Evolutionary conservation across 192 early-diverging fungal genomes (phyloP).

Genomic region (Backusella circina): DNA sequence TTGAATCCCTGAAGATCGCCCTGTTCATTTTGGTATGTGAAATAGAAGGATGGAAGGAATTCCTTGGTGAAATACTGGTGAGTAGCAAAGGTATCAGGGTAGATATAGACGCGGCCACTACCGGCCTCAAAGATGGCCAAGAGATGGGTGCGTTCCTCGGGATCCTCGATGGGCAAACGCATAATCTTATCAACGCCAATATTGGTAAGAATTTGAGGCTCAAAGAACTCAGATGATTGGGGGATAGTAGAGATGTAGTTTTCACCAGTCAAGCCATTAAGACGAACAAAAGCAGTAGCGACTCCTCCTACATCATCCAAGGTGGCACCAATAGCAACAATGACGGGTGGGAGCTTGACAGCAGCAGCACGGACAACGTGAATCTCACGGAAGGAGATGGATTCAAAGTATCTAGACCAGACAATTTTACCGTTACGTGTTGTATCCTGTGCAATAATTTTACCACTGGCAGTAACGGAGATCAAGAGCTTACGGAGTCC

Average conservation of each 20-base stretch:
- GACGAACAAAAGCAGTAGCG: constrained; percentile 39
- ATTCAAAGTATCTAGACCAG: constrained; percentile 64
- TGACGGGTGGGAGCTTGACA: constrained; percentile 70
- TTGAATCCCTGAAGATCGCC: constrained; percentile 55
- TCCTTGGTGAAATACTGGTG: constrained; percentile 46
- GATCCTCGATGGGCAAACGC: constrained; percentile 62
- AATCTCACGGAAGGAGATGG: constrained; percentile 45
- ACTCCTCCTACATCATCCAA: constrained; percentile 32
- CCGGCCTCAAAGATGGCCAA: constrained; percentile 48
- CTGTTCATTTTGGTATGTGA: constrained; percentile 54
- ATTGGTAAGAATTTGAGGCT: constrained; percentile 34
- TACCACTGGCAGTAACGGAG: constrained; percentile 73
- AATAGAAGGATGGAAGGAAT: constrained; percentile 58
- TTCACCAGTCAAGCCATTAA: constrained; percentile 68
- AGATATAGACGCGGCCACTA: constrained; percentile 46
- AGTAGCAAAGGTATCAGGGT: constrained; percentile 59
- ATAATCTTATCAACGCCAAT: constrained; percentile 43
- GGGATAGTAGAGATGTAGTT: constrained; percentile 36
- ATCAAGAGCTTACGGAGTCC: constrained; percentile 91
- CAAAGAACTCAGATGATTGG: constrained; percentile 33
- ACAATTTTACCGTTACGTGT: constrained; percentile 65
- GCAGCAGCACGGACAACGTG: constrained; percentile 51
- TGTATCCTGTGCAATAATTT: constrained; percentile 82
- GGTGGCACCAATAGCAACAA: constrained; percentile 57
- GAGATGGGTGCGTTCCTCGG: constrained; percentile 55